Base-by-base conservation (phyloP, 2,329 filamentous ascomycete genomes). In the Ceratocystis colombiana region DNA sequence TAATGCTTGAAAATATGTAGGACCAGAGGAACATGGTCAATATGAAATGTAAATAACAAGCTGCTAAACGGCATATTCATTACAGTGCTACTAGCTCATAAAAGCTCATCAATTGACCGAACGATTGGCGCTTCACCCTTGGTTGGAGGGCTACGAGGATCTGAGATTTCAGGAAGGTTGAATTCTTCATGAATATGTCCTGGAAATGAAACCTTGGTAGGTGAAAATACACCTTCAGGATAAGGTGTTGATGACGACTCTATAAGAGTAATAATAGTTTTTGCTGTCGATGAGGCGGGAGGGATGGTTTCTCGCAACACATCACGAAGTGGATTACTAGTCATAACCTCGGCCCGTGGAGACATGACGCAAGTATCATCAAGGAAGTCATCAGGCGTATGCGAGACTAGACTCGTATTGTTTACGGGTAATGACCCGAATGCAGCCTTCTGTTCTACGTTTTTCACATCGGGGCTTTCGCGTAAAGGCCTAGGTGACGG, bases 111-210 rank as follows among this genome's bases (percentile, higher is more conserved):
- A 71, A 93, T 93, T 67, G 87, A 91, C 66, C 88, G 80, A 64
- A 86, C 84, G 68, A 93, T 91, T 2, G 88, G 87, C 67, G 84
- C 85, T 73, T 88, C 87, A 48, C 88, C 88, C 71, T 83, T 84
- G 12, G 87, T 88, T 0, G 88, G 86, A 17, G 88, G 88, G 73
- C 88, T 91, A 70, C 89, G 78, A 15, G 89, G 89, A 72, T 92
- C 88, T 15, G 78, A 79, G 10, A 78, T 75, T 68, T 82, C 79
- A 2, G 76, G 71, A 10, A 81, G 82, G 46, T 79, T 77, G 57
- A 77, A 79, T 69, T 84, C 83, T 17, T 37, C 46, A 66, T 82
- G 80, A 0, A 80, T 77, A 69, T 84, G 79, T 30, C 80, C 76
- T 3, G 82, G 80, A 66, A 86, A 84, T 71, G 78, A 76, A 6